Conservation (phyloP, 176 grass and related monocot genomes). For the Zea mays region DNA sequence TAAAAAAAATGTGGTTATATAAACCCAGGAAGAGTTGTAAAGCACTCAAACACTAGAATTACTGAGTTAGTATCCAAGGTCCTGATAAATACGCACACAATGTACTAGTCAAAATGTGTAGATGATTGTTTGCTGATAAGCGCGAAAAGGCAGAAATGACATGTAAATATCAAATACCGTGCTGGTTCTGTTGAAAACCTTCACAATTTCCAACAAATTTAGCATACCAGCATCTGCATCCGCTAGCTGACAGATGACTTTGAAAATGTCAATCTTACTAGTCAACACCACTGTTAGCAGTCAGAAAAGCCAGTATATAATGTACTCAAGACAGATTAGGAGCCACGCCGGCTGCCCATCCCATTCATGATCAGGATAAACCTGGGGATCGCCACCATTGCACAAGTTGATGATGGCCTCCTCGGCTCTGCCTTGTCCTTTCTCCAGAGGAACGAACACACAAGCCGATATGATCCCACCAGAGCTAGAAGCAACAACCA, state of each 20-base stretch:
- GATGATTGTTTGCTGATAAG: not conserved
- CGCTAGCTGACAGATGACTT: slow-evolving; percentile 2
- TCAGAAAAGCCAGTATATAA: not conserved
- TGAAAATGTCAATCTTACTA: slow-evolving; percentile 31
- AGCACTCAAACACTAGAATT: no score
- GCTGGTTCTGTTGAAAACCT: not conserved
- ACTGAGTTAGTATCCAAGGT: not conserved
- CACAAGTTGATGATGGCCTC: no score
- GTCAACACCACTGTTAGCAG: no score
- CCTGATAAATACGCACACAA: not conserved
- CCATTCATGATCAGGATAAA: not conserved
- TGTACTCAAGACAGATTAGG: slow-evolving; percentile 17
- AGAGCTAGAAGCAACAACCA: not conserved
- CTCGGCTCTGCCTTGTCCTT: not conserved
- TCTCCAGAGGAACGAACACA: slow-evolving; percentile 19
- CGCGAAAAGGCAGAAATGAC: not conserved
- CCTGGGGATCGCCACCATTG: not conserved
- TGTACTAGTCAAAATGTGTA: not conserved
- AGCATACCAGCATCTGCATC: not conserved
- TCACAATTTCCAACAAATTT: not conserved
- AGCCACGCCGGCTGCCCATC: not conserved
- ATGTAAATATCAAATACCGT: slow-evolving; percentile 28
- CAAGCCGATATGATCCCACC: not conserved
- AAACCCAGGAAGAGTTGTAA: no score
- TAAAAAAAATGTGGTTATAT: not conserved